phyloP scores from a whole-genome alignment of 768 basidiomycete genomes.

The Pisolithus albus region DNA sequence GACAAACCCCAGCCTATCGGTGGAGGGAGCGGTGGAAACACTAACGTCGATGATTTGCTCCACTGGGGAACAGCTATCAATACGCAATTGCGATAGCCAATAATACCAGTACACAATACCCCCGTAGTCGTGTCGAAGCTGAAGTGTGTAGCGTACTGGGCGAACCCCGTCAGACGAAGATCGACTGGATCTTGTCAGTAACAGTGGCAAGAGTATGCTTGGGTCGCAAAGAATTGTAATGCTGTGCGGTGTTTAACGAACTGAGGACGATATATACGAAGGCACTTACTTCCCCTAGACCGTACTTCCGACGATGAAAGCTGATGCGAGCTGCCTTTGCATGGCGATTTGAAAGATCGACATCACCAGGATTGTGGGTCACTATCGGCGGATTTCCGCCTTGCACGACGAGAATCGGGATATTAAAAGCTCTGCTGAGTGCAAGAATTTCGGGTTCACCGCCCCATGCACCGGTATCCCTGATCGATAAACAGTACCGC shows the following conservation, averaged over 20 bases:
- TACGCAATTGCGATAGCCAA: neutral
- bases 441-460: slow-evolving; percentile 97
- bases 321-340: slow-evolving; percentile 62
- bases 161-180: slow-evolving; percentile 19
- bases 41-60: slow-evolving; percentile 62
- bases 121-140: neutral
- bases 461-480: slow-evolving; percentile 88
- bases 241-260: slow-evolving; percentile 38
- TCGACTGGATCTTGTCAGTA: slow-evolving; percentile 25
- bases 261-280: neutral
- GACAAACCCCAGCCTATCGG: slow-evolving; percentile 67
- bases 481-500: slow-evolving; percentile 71
- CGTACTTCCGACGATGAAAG: slow-evolving; percentile 92
- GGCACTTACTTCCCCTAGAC: slow-evolving; percentile 80
- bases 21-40: slow-evolving; percentile 32
- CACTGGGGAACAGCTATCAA: slow-evolving; percentile 33
- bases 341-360: slow-evolving; percentile 21
- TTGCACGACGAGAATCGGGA: slow-evolving; percentile 91
- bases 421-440: slow-evolving; percentile 67
- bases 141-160: neutral
- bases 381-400: slow-evolving; percentile 75
- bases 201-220: slow-evolving; percentile 28
- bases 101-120: neutral
- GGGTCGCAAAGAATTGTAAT: slow-evolving; percentile 82
- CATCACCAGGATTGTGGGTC: slow-evolving; percentile 59